phyloP scores from a whole-genome alignment of 306 rosid genomes.

The Ziziphus jujuba region DNA sequence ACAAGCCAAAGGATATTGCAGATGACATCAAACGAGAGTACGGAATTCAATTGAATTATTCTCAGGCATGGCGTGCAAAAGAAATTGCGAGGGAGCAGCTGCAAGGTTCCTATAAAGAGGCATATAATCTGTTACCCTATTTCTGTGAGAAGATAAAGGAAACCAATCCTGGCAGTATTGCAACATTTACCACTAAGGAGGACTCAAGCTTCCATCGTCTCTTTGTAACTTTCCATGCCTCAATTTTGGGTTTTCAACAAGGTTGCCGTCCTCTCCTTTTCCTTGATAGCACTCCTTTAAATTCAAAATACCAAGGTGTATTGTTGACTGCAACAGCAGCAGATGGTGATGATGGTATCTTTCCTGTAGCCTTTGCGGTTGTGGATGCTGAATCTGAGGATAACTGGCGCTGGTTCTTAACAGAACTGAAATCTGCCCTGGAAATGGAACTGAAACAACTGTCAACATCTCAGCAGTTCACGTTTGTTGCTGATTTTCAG shows the following conservation, averaged over 20 bases:
- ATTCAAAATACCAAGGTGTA: slow-evolving; percentile 89
- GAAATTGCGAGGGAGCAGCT: slow-evolving; percentile 97
- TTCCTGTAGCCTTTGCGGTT: slow-evolving; percentile 89
- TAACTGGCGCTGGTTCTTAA: slow-evolving; percentile 90
- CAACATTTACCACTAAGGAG: slow-evolving; percentile 85
- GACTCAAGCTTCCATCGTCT: slow-evolving; percentile 94
- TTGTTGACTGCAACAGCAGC: slow-evolving; percentile 77
- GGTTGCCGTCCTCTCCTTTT: slow-evolving; percentile 94
- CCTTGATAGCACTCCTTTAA: slow-evolving; percentile 75
- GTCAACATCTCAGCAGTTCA: slow-evolving; percentile 56
- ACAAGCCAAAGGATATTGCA: slow-evolving; percentile 96
- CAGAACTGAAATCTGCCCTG: slow-evolving; percentile 60
- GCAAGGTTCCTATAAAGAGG: slow-evolving; percentile 96
- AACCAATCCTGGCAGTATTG: slow-evolving; percentile 89
- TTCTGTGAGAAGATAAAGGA: slow-evolving; percentile 91
- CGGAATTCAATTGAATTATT: slow-evolving; percentile 89
- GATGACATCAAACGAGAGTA: slow-evolving; percentile 89
- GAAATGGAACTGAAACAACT: slow-evolving; percentile 10
- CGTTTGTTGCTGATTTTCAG: slow-evolving; percentile 82
- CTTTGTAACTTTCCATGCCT: slow-evolving; percentile 83
- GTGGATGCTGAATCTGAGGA: slow-evolving; percentile 85
- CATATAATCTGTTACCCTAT: slow-evolving; percentile 78
- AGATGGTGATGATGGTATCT: slow-evolving; percentile 83
- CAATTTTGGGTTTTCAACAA: slow-evolving; percentile 73
- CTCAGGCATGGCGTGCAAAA: slow-evolving; percentile 99